Percentiles rank a stretch among this genome's conserved stretches.
Evolutionary conservation across 78 protist species (phyloP).

Genomic region (Cyanophora paradoxa): DNA sequence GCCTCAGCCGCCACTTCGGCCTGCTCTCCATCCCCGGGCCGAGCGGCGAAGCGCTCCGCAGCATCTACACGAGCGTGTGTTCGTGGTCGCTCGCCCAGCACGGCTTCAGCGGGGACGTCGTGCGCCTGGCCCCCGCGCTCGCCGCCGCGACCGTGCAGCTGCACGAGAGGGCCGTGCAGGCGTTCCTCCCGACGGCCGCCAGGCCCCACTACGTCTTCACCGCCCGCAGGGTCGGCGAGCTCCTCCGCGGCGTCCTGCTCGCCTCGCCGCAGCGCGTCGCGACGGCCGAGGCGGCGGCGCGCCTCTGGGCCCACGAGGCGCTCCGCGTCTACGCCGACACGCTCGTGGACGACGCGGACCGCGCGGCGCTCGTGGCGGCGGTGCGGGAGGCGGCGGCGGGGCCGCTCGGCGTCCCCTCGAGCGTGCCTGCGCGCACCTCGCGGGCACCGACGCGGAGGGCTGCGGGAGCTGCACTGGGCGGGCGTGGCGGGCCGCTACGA

Average conservation of each 20-base stretch:
- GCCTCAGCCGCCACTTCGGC: neutral
- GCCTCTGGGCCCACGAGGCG: conserved; percentile 24
- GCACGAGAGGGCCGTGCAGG: neutral
- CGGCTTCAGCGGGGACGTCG: no score
- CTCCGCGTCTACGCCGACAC: conserved; percentile 2
- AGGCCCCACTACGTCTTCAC: conserved; percentile 22
- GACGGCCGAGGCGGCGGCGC: neutral
- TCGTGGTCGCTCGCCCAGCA: neutral
- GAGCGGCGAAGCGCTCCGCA: neutral
- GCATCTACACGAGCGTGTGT: neutral
- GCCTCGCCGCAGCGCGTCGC: neutral
- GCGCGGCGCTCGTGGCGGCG: neutral
- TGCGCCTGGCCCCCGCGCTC: neutral
- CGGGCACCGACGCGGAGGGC: no score
- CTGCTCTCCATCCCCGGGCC: neutral
- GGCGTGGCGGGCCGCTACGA: no score
- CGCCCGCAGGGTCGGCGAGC: conserved; percentile 1
- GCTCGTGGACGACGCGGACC: conserved; percentile 14
- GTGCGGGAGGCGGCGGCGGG: neutral
- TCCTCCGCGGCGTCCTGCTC: conserved; percentile 14
- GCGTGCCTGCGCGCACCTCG: no score
- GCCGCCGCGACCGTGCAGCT: neutral
- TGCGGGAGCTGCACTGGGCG: no score
- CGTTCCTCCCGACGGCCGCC: conserved; percentile 22
- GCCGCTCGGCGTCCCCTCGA: no score